Evolutionary conservation across 257 asterid genomes (phyloP).

Genomic region (Buddleja alternifolia): DNA sequence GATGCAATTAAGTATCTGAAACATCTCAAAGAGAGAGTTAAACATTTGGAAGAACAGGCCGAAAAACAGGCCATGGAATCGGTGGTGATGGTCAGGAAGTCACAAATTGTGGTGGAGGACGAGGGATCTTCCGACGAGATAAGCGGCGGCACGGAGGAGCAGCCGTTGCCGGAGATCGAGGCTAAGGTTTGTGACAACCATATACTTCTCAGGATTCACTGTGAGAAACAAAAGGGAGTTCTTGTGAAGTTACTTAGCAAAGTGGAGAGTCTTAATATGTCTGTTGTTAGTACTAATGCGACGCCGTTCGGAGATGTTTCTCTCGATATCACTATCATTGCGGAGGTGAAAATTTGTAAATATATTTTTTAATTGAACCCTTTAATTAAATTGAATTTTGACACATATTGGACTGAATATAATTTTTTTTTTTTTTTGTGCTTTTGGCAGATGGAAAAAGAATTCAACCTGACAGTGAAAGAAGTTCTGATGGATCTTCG

Average conservation of each 20-base stretch:
- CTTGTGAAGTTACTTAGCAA: constrained; percentile 37
- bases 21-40: constrained; percentile 40
- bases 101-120: constrained; percentile 41
- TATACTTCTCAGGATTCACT: constrained; percentile 41
- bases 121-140: constrained; percentile 38
- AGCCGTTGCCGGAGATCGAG: constrained; percentile 47
- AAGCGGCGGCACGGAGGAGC: constrained; percentile 29
- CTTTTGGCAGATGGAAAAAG: constrained; percentile 35
- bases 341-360: constrained; percentile 40
- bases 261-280: constrained; percentile 46
- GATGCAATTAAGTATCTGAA: constrained; percentile 44
- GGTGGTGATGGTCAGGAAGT: constrained; percentile 37
- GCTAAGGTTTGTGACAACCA: constrained; percentile 39
- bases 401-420: neutral
- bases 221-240: constrained; percentile 45
- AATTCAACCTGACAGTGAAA: constrained; percentile 31
- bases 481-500: constrained; percentile 36
- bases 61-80: constrained; percentile 33
- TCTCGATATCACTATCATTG: constrained; percentile 47
- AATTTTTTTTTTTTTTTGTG: neutral
- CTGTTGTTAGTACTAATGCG: constrained; percentile 39
- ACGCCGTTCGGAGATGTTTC: constrained; percentile 40
- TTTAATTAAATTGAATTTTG: too few species aligned
- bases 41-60: constrained; percentile 43
- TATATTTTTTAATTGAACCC: too few species aligned